Evolutionary conservation across 2,329 filamentous ascomycete species (phyloP).

Genomic region (Coccinonectria pachysandricola): DNA sequence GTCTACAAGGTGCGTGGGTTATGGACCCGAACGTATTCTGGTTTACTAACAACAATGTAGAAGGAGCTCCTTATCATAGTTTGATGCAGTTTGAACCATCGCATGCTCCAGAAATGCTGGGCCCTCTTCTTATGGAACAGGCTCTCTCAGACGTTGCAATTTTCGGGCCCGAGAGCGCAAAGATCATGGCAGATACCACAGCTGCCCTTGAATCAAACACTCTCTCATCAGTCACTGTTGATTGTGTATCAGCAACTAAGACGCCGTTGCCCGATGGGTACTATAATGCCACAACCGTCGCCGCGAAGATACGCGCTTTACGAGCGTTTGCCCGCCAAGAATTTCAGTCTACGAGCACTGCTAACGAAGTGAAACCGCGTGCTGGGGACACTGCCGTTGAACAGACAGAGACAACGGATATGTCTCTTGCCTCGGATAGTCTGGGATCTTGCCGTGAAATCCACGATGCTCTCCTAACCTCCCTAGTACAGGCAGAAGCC

Average conservation of each 20-base stretch:
- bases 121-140: slow-evolving; percentile 43
- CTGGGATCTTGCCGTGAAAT: slow-evolving; percentile 42
- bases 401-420: slow-evolving; percentile 24
- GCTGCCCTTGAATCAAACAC: slow-evolving; percentile 27
- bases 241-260: slow-evolving; percentile 26
- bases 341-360: slow-evolving; percentile 9
- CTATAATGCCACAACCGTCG: slow-evolving; percentile 29
- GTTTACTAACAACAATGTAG: slow-evolving; percentile 23
- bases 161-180: slow-evolving; percentile 42
- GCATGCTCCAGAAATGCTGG: slow-evolving; percentile 42
- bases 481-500: slow-evolving; percentile 33
- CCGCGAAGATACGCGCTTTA: slow-evolving; percentile 39
- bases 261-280: slow-evolving; percentile 32
- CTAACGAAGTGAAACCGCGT: slow-evolving; percentile 16
- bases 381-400: slow-evolving; percentile 17
- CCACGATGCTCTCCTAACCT: slow-evolving; percentile 44
- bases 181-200: slow-evolving; percentile 32
- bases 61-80: slow-evolving; percentile 40
- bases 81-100: slow-evolving; percentile 49
- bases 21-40: too few relatives aligned
- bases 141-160: slow-evolving; percentile 43
- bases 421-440: slow-evolving; percentile 29
- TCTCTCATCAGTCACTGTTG: slow-evolving; percentile 23
- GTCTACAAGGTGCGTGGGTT: slow-evolving; percentile 38
- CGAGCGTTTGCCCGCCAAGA: slow-evolving; percentile 28